Evolutionary conservation across 108 stramenopile species (phyloP).

Genomic region (Cyclotella sp.): DNA sequence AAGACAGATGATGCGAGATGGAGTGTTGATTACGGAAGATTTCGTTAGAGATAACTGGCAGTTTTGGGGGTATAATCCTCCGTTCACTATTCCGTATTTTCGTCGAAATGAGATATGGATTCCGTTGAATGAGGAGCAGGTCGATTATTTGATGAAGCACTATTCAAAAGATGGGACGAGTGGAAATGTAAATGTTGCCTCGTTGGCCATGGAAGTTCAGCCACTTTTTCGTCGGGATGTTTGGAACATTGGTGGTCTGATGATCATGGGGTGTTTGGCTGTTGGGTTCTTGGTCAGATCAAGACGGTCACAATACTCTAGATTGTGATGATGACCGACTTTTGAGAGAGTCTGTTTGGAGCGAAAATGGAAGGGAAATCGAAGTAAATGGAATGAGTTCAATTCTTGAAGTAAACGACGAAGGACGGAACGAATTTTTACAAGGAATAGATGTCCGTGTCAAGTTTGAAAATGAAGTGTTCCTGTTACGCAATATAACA

Average conservation of each 20-base stretch:
- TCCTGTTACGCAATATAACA: too few relatives aligned
- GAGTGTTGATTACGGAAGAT: conserved; percentile 65
- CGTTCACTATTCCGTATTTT: conserved; percentile 85
- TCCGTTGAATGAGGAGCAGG: conserved; percentile 66
- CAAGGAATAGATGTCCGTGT: too few relatives aligned
- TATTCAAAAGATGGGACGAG: conserved; percentile 9
- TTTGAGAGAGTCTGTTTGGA: too few relatives aligned
- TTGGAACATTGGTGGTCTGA: background rate
- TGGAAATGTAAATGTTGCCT: background rate
- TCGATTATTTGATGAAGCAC: conserved; percentile 52
- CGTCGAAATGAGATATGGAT: conserved; percentile 91
- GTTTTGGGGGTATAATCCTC: conserved; percentile 90
- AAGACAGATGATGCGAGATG: conserved; percentile 63
- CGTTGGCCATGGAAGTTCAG: background rate
- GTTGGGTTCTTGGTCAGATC: background rate
- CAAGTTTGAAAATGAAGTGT: too few relatives aligned
- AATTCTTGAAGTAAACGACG: too few relatives aligned
- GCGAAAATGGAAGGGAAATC: too few relatives aligned
- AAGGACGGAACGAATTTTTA: too few relatives aligned
- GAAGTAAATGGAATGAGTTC: too few relatives aligned
- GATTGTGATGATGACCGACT: conserved; percentile 3
- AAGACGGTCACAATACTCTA: background rate
- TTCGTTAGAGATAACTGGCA: conserved; percentile 58
- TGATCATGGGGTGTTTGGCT: conserved; percentile 5
- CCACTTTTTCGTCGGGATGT: background rate